Conservation (phyloP, 176 grass and related monocot species). For the Eremochloa ophiuroides region DNA sequence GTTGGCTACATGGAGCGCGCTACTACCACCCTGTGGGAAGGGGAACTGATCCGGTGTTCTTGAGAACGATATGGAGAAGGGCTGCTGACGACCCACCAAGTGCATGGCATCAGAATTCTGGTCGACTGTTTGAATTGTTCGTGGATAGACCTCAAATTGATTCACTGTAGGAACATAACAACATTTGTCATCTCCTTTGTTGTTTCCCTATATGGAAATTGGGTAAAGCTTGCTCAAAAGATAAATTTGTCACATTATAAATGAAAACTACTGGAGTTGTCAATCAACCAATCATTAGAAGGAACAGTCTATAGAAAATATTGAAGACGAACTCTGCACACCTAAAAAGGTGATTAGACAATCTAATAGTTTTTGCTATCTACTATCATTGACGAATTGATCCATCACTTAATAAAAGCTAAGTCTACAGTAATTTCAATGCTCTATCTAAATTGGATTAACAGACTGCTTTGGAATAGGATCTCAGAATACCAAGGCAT, state of each 20-base stretch:
- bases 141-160: constrained; percentile 29
- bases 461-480: background rate
- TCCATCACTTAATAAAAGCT: background rate
- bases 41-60: constrained; percentile 32
- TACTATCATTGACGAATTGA: background rate
- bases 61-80: constrained; percentile 59
- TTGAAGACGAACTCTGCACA: background rate
- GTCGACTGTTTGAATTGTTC: background rate
- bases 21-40: constrained; percentile 26
- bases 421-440: background rate
- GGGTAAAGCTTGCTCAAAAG: background rate
- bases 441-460: background rate
- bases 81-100: background rate
- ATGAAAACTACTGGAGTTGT: background rate
- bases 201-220: background rate
- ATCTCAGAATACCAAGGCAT: background rate
- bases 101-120: constrained; percentile 1
- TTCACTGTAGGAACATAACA: constrained; percentile 28
- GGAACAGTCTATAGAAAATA: background rate
- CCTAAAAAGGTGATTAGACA: background rate
- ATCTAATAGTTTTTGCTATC: background rate
- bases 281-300: background rate
- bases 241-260: background rate
- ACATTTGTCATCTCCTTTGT: background rate
- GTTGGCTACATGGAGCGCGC: background rate